A percentile compares a stretch with the other conserved stretches of the same genome.
phyloP scores from a whole-genome alignment of 2,329 filamentous ascomycete genomes.

The Aspergillus jensenii region DNA sequence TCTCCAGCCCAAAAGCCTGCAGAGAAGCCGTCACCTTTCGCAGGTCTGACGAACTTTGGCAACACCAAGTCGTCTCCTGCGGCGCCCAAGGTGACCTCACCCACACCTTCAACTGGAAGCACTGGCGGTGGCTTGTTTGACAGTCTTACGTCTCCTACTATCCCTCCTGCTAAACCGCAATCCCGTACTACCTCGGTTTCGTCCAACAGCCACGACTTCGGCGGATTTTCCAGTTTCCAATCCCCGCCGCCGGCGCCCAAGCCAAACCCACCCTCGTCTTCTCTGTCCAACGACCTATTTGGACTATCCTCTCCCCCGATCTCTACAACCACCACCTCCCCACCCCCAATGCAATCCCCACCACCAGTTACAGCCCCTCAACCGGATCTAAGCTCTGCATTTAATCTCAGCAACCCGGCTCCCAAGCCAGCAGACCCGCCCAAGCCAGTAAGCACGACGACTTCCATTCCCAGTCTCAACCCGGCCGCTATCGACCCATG shows the following conservation, averaged over 20 bases:
- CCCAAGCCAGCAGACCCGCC: constrained; percentile 44
- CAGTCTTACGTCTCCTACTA: constrained; percentile 60
- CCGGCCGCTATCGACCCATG: constrained; percentile 67
- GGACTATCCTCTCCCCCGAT: constrained; percentile 57
- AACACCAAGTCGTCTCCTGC: constrained; percentile 45
- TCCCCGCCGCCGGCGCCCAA: constrained; percentile 42
- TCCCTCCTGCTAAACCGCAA: constrained; percentile 46
- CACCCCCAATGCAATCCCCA: constrained; percentile 36
- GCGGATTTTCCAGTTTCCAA: constrained; percentile 65
- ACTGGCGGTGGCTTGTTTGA: constrained; percentile 86
- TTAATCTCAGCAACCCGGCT: constrained; percentile 65
- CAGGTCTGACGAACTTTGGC: constrained; percentile 58
- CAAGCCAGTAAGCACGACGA: constrained; percentile 31
- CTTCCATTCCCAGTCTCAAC: constrained; percentile 43
- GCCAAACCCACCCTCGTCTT: constrained; percentile 43
- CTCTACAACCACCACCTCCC: constrained; percentile 43
- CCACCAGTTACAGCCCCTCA: constrained; percentile 36
- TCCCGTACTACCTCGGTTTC: constrained; percentile 52
- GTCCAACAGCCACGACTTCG: constrained; percentile 59
- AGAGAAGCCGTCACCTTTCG: constrained; percentile 64
- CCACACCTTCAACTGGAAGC: constrained; percentile 59
- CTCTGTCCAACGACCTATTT: constrained; percentile 76
- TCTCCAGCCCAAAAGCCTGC: constrained; percentile 35
- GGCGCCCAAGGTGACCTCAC: constrained; percentile 49
- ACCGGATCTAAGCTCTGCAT: constrained; percentile 63